Evolutionary conservation across 257 asterid genomes (phyloP), one percentile per base, ranked within the genome.

Genomic region (Salvia splendens): DNA sequence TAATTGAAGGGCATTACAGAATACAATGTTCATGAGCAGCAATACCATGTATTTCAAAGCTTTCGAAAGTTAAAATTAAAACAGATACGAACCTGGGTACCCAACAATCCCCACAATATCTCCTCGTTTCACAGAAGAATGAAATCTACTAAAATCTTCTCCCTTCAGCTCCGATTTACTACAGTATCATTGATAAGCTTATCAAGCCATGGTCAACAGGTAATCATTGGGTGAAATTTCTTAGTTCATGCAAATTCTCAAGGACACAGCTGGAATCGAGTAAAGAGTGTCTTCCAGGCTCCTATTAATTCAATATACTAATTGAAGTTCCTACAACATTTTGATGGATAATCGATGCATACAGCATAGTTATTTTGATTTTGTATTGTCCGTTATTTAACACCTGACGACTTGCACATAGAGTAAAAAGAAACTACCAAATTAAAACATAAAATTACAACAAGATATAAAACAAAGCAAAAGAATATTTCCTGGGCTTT

Each of bases 31-130:
- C n/a, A n/a, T n/a, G n/a, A n/a, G n/a, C n/a, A n/a, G n/a, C n/a
- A n/a, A n/a, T n/a, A n/a, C n/a, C 32, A 50, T 16, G 16, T 15
- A 6, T 7, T 14, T 8, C 5, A 16, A 6, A 15, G 32, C 32
- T 6, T 50, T 54, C 3, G 2, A 54, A 35, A 51, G n/a, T n/a
- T n/a, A n/a, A n/a, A n/a, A n/a, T n/a, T n/a, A n/a, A n/a, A 4
- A 3, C 17, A 4, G n/a, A 12, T 8, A 45, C 69, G 9, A 41
- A 83, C 98, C 98, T 83, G 98, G 98, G 77, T 78, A 86, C 17
- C 96, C 98, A 79, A 78, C 47, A 42, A 87, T 86, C 28, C 98
- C 98, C 35, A 89, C 95, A 62, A 89, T 69, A 77, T 89, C 96
- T 40, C 97, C 97, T 41, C 96, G 85, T 77, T 92, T 92, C 74